Conservation (phyloP, 2,329 filamentous ascomycete genomes). For the Dothidotthia symphoricarpi region DNA sequence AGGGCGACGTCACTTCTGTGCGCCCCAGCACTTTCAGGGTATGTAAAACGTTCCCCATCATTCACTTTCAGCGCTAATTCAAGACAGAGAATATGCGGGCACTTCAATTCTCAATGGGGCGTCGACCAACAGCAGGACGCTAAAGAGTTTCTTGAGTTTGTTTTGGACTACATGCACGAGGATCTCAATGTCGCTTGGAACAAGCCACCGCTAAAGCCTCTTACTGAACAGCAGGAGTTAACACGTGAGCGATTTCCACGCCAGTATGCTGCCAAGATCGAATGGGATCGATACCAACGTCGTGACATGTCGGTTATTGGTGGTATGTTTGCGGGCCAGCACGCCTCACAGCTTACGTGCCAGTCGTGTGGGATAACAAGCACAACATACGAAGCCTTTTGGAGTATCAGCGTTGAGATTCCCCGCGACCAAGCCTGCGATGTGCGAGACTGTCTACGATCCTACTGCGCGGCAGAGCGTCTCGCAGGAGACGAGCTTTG, state of each 20-base stretch:
- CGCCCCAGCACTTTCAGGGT: conserved; percentile 50
- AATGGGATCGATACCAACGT: conserved; percentile 71
- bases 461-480: conserved; percentile 66
- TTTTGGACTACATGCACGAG: conserved; percentile 78
- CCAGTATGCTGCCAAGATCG: conserved; percentile 65
- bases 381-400: conserved; percentile 69
- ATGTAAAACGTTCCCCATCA: conserved; percentile 11
- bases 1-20: conserved; percentile 52
- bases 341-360: conserved; percentile 61
- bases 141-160: conserved; percentile 82
- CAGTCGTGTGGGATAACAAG: conserved; percentile 61
- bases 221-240: conserved; percentile 61
- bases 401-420: conserved; percentile 69
- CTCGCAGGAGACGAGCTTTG: conserved; percentile 66
- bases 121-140: conserved; percentile 82
- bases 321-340: conserved; percentile 73
- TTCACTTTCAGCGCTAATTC: conserved; percentile 17
- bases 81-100: conserved; percentile 57
- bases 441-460: conserved; percentile 67
- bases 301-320: conserved; percentile 74
- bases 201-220: conserved; percentile 55
- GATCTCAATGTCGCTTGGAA: conserved; percentile 75
- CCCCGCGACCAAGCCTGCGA: conserved; percentile 60
- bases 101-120: conserved; percentile 66
- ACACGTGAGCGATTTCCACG: conserved; percentile 60